Conservation (phyloP, 23 red algal species). For the Gracilaria gracilis region DNA sequence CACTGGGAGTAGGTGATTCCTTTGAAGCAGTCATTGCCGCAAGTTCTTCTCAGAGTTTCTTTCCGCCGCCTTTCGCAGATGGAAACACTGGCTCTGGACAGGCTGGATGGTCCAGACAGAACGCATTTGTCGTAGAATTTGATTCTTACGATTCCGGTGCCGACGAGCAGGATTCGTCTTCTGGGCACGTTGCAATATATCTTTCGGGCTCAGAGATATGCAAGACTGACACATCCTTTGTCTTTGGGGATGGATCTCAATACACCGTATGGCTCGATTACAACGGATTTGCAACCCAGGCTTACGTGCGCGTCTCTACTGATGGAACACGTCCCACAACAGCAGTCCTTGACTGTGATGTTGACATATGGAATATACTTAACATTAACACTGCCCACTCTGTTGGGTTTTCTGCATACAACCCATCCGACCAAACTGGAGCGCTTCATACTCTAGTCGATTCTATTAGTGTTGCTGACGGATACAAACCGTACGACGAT, state of each 20-base stretch:
- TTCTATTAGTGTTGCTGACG: conserved; percentile 54
- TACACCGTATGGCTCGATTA: conserved; percentile 73
- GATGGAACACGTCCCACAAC: conserved; percentile 41
- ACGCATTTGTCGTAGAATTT: conserved; percentile 75
- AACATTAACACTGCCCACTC: conserved; percentile 49
- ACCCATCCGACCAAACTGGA: conserved; percentile 21
- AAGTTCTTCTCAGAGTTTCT: conserved; percentile 9
- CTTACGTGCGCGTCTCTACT: conserved; percentile 30
- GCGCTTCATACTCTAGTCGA: conserved; percentile 47
- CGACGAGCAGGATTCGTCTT: conserved; percentile 49
- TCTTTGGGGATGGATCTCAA: conserved; percentile 37
- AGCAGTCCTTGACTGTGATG: conserved; percentile 44
- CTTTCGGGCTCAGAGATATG: conserved; percentile 44
- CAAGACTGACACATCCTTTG: conserved; percentile 34
- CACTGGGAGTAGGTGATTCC: conserved; percentile 49
- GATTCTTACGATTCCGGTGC: conserved; percentile 71
- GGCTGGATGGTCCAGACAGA: conserved; percentile 65
- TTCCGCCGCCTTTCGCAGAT: conserved; percentile 34
- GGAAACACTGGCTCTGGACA: conserved; percentile 8
- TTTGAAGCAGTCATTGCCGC: conserved; percentile 66
- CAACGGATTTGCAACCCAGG: conserved; percentile 66
- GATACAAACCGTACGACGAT: conserved; percentile 53
- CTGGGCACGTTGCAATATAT: conserved; percentile 56
- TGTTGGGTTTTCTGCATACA: conserved; percentile 73
- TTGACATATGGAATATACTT: conserved; percentile 69